phyloP scores from a whole-genome alignment of 495 filamentous ascomycete genomes.

The Penicillium alfredii region DNA sequence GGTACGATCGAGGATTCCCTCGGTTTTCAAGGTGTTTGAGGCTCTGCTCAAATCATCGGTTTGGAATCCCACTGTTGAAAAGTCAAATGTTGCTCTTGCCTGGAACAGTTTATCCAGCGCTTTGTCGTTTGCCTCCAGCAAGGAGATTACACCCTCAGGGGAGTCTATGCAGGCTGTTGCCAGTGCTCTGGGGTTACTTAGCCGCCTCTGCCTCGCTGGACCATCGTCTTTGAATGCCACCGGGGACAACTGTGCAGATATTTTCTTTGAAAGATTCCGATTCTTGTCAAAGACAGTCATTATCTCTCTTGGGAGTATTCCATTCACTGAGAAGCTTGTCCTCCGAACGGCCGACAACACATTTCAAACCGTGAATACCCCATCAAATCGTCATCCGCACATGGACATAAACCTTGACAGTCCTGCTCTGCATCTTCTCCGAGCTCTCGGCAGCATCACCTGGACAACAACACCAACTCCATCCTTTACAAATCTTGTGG shows the following conservation, averaged over 20 bases:
- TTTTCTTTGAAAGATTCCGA: constrained; percentile 56
- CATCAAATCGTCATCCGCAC: constrained; percentile 32
- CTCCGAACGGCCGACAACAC: constrained; percentile 35
- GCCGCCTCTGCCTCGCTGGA: constrained; percentile 56
- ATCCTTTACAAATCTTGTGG: constrained; percentile 28
- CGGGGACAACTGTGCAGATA: constrained; percentile 19
- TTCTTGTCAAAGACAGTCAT: constrained; percentile 58
- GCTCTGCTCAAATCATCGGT: constrained; percentile 53
- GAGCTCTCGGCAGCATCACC: constrained; percentile 23
- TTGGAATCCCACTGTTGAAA: constrained; percentile 40
- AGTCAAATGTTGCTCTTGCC: constrained; percentile 45
- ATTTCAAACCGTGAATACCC: constrained; percentile 45
- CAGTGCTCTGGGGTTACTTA: constrained; percentile 58
- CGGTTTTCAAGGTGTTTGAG: constrained; percentile 59
- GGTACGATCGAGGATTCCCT: constrained; percentile 63
- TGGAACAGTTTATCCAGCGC: constrained; percentile 67
- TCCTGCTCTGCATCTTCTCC: constrained; percentile 40
- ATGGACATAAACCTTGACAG: constrained; percentile 25
- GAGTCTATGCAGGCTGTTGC: constrained; percentile 78
- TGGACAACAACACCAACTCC: constrained; percentile 16
- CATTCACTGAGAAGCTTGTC: constrained; percentile 73
- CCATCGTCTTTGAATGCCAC: constrained; percentile 35
- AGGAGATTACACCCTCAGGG: constrained; percentile 82
- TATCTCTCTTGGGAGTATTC: constrained; percentile 58
- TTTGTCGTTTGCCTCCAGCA: constrained; percentile 69